Evolutionary conservation across 2,329 filamentous ascomycete species (phyloP).

Genomic region (Trichoderma sp.): DNA sequence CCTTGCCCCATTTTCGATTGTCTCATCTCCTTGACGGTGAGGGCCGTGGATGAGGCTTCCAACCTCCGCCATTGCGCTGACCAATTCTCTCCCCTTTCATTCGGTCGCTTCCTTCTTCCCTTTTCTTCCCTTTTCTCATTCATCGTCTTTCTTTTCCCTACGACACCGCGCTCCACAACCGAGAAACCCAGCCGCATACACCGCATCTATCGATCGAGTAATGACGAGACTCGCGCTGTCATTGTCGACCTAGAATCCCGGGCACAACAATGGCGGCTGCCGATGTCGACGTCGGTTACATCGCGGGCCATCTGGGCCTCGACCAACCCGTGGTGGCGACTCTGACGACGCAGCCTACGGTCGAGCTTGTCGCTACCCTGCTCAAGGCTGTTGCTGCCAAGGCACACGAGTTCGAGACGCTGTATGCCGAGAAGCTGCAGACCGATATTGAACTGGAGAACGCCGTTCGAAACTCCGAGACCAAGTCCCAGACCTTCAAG

Average conservation of each 20-base stretch:
- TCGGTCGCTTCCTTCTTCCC: conserved; percentile 2
- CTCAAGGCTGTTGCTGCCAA: conserved; percentile 75
- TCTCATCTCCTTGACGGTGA: not conserved
- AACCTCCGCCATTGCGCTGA: not conserved
- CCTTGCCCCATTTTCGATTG: not conserved
- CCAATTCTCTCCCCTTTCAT: not conserved
- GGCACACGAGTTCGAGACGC: conserved; percentile 77
- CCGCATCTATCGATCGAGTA: conserved; percentile 9
- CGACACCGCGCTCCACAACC: not conserved
- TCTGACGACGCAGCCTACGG: conserved; percentile 68
- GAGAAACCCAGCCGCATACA: not conserved
- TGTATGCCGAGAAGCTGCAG: conserved; percentile 85
- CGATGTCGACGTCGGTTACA: conserved; percentile 68
- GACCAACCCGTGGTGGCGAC: conserved; percentile 64
- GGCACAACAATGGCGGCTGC: conserved; percentile 46
- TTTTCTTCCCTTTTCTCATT: not conserved
- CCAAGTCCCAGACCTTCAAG: conserved; percentile 80
- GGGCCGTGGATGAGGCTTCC: not conserved
- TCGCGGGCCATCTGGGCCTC: conserved; percentile 71
- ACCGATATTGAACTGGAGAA: conserved; percentile 93
- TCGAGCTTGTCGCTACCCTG: conserved; percentile 74
- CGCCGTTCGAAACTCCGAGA: conserved; percentile 79
- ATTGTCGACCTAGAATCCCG: conserved; percentile 22
- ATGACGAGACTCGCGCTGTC: conserved; percentile 27
- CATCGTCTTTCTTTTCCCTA: not conserved